These are phyloP conservation scores for Apophysomyces sp. DNA, from an alignment of 371 early-diverging fungal genomes.

Conservation along the genomic window DNA sequence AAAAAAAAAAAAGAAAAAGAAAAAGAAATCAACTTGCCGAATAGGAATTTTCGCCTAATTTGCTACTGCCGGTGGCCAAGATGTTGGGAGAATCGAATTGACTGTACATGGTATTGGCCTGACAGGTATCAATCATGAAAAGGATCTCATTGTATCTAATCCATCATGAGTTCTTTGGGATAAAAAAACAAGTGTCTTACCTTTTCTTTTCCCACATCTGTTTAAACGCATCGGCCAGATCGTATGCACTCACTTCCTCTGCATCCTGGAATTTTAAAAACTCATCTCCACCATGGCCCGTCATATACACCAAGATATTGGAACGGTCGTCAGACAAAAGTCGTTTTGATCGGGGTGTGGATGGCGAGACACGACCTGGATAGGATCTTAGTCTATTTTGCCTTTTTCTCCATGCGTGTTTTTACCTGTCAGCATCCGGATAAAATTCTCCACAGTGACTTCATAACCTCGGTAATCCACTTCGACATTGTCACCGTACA, in stretches of 20 bases:
- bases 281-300: slow-evolving; percentile 97
- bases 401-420: not conserved
- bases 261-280: slow-evolving; percentile 97
- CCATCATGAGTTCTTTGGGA: too few species aligned
- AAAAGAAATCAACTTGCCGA: slow-evolving; percentile 55
- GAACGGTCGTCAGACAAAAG: slow-evolving; percentile 92
- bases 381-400: too few species aligned
- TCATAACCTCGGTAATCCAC: slow-evolving; percentile 98
- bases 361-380: slow-evolving; percentile 68
- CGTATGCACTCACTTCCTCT: slow-evolving; percentile 92
- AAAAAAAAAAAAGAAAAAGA: not conserved
- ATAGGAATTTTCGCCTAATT: slow-evolving; percentile 88
- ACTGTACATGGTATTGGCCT: slow-evolving; percentile 94
- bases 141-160: slow-evolving; percentile 90
- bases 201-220: slow-evolving; percentile 95
- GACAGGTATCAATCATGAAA: slow-evolving; percentile 97
- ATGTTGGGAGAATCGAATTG: slow-evolving; percentile 92
- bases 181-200: slow-evolving; percentile 27
- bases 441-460: slow-evolving; percentile 97
- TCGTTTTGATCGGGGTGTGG: slow-evolving; percentile 89
- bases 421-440: slow-evolving; percentile 87
- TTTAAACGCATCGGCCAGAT: slow-evolving; percentile 93
- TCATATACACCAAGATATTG: slow-evolving; percentile 95
- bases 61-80: slow-evolving; percentile 85
- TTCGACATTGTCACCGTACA: slow-evolving; percentile 94